These are phyloP conservation scores for Ambrosia hybrid DNA, from an alignment of 140 eudicot species.

Conservation along the genomic window DNA sequence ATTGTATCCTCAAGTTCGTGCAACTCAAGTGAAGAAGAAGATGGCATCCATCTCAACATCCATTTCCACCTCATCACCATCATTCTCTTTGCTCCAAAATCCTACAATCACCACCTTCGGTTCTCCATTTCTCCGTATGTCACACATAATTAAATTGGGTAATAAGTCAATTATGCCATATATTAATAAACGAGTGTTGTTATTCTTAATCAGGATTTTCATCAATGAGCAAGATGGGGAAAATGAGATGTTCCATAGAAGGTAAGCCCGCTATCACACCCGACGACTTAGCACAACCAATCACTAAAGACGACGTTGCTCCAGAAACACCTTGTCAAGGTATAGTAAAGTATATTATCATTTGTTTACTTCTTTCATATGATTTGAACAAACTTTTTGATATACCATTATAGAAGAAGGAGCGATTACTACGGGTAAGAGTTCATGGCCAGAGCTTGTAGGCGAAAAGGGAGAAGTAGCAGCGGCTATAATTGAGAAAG, in stretches of 20 bases:
- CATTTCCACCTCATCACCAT: conserved; percentile 34
- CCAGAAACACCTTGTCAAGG: background rate
- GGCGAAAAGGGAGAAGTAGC: conserved; percentile 25
- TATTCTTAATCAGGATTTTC: too few relatives aligned
- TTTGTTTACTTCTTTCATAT: background rate
- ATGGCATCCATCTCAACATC: conserved; percentile 48
- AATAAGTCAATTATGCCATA: too few relatives aligned
- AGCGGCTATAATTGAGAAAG: conserved; percentile 27
- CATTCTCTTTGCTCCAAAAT: conserved; percentile 28
- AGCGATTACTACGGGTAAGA: conserved; percentile 12
- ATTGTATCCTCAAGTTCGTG: conserved; percentile 17
- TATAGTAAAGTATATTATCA: background rate
- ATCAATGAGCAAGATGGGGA: too few relatives aligned
- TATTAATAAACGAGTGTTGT: too few relatives aligned
- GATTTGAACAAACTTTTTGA: background rate
- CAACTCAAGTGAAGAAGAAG: conserved; percentile 21
- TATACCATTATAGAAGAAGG: background rate
- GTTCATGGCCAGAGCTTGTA: conserved; percentile 42
- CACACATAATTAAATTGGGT: too few relatives aligned
- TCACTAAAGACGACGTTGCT: too few relatives aligned
- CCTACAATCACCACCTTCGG: conserved; percentile 7
- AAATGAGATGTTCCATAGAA: too few relatives aligned
- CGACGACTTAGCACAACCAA: too few relatives aligned
- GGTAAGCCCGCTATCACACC: too few relatives aligned
- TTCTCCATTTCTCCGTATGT: conserved; percentile 34